Evolutionary conservation across 768 basidiomycete genomes (phyloP).

Genomic region (Pleurotus citrinopileatus): DNA sequence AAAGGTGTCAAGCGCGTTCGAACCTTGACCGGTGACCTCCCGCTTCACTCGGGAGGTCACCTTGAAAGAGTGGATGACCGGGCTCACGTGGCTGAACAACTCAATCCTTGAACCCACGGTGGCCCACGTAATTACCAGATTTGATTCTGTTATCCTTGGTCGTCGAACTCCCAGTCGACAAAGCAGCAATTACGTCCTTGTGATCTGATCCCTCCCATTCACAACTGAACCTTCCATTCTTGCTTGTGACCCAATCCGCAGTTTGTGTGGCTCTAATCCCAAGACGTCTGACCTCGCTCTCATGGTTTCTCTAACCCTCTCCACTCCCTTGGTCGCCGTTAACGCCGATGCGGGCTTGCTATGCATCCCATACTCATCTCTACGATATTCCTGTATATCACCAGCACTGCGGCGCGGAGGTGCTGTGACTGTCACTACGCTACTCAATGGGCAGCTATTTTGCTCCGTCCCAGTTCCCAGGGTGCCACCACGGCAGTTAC

Average conservation of each 20-base stretch:
- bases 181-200: background rate
- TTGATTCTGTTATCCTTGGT: background rate
- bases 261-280: conserved; percentile 7
- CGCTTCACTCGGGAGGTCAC: conserved; percentile 3
- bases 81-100: background rate
- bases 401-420: too few species aligned
- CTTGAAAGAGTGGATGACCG: background rate
- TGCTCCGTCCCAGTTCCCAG: background rate
- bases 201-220: background rate
- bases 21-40: conserved; percentile 1
- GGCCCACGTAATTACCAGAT: background rate
- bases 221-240: background rate
- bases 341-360: conserved; percentile 3
- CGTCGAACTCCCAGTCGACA: background rate
- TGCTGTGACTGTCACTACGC: too few species aligned
- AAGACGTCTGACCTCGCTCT: background rate
- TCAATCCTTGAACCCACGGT: background rate
- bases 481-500: background rate
- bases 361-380: background rate
- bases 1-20: background rate
- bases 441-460: background rate
- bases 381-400: too few species aligned
- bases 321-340: conserved; percentile 3
- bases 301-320: background rate
- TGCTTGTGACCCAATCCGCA: background rate